Evolutionary conservation across 2,329 filamentous ascomycete species (phyloP), one percentile per base, ranked within the genome.

Genomic region (Colletotrichum sp.): DNA sequence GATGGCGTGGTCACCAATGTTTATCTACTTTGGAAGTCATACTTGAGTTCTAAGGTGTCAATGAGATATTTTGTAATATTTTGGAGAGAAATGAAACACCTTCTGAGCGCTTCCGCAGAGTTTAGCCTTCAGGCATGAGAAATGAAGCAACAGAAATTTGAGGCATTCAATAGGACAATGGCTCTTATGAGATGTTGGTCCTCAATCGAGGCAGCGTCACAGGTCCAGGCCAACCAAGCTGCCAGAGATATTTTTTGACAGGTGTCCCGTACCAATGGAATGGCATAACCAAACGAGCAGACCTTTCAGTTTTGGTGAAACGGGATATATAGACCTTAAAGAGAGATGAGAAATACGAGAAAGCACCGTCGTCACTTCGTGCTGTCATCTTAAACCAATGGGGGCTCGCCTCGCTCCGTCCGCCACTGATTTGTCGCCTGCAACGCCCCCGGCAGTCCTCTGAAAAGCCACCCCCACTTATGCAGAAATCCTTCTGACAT

Each of bases 401-500:
- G 80, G 72, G 83, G 80, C 77, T 84, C 82, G 16, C 80, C 79
- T 79, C 83, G 82, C 76, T 81, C 26, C 48, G 65, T 71, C 78
- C 83, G 78, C 83, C 83, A 85, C 63, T 80, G 79, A 81, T 85
- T 85, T 30, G 84, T 85, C 75, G 83, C 82, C 77, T 84, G 81
- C 8, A 85, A 72, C 48, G 52, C 55, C 32, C 78, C 81, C 30
- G 78, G 77, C 52, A 80, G 72, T 13, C 77, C 81, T 68, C 79
- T 75, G 63, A 84, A 75, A 68, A 84, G 72, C 81, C 81, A 84
- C 3, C 81, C 80, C 84, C 83, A 85, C 75, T 84, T 86, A 77
- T 75, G 80, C 77, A 84, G 52, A 79, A 86, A 87, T 12, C 84
- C 85, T 76, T 86, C 82, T 15, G 85, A 84, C 79, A 86, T 81